Evolutionary conservation across 2,329 filamentous ascomycete genomes (phyloP).

Genomic region (Fusarium sp.): DNA sequence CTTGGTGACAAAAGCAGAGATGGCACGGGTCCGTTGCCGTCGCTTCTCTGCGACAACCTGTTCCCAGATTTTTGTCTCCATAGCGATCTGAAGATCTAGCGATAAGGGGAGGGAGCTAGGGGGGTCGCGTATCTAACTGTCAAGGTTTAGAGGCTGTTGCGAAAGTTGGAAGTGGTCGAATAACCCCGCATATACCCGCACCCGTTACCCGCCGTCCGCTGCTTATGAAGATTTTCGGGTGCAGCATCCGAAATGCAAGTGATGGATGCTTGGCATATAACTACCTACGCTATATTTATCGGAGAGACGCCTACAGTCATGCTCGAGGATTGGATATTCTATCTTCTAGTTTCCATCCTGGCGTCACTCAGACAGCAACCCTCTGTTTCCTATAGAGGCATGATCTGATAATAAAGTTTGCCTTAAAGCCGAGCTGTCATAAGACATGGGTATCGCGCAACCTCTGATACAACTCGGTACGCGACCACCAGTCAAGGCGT

Average conservation of each 20-base stretch:
- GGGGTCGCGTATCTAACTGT: too few relatives aligned
- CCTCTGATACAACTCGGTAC: background rate
- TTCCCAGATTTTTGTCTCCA: constrained; percentile 12
- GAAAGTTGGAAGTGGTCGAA: background rate
- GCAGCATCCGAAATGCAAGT: background rate
- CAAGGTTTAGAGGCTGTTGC: background rate
- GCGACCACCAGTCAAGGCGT: background rate
- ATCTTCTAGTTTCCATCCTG: background rate
- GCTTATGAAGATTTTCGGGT: constrained; percentile 11
- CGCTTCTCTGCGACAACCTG: constrained; percentile 1
- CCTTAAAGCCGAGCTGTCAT: background rate
- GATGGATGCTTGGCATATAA: background rate
- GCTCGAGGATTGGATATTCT: too few relatives aligned
- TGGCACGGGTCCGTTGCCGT: background rate
- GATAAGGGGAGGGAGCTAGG: background rate
- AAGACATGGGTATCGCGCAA: background rate
- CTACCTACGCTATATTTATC: background rate
- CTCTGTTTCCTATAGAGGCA: background rate
- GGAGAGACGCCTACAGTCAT: too few relatives aligned
- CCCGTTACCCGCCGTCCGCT: background rate
- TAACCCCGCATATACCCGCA: constrained; percentile 5
- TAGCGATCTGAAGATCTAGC: fast-evolving
- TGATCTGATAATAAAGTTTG: background rate
- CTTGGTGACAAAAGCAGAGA: background rate
- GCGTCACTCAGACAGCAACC: background rate